Percentiles rank a stretch among this genome's conserved stretches.
Conservation (phyloP, 1,284 basidiomycete species). For the Trametes versicolor region DNA sequence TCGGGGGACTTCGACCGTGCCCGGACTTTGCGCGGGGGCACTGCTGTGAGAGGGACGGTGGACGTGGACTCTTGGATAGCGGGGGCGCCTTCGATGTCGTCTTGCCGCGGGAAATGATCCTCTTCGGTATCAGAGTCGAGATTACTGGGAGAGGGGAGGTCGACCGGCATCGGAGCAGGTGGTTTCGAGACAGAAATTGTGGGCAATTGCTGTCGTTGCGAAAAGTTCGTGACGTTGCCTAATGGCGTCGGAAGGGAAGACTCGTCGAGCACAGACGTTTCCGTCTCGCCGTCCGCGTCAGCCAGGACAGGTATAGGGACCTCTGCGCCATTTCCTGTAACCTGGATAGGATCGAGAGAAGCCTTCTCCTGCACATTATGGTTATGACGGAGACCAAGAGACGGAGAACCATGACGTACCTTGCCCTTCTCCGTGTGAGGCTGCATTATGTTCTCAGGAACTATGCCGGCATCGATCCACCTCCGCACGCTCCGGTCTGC, state of each 20-base stretch:
- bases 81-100: conserved; percentile 38
- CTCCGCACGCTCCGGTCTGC: conserved; percentile 86
- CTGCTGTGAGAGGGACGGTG: conserved; percentile 25
- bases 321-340: conserved; percentile 44
- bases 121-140: conserved; percentile 57
- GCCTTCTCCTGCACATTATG: conserved; percentile 36
- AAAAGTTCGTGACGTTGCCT: conserved; percentile 37
- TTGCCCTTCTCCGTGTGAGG: conserved; percentile 57
- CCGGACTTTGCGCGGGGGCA: conserved; percentile 29
- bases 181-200: conserved; percentile 72
- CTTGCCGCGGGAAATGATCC: conserved; percentile 55
- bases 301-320: conserved; percentile 51
- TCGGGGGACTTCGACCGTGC: conserved; percentile 28
- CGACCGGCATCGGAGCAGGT: conserved; percentile 72
- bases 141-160: conserved; percentile 69
- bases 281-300: conserved; percentile 35
- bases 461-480: conserved; percentile 84
- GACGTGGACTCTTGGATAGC: conserved; percentile 18
- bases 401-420: conserved; percentile 46
- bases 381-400: conserved; percentile 9
- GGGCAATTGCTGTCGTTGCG: conserved; percentile 49
- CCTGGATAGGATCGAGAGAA: conserved; percentile 37
- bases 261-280: conserved; percentile 33
- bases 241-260: conserved; percentile 36
- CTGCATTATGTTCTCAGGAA: conserved; percentile 53